Evolutionary conservation across 1,284 basidiomycete genomes (phyloP).

Genomic region (Pholiota adiposa): DNA sequence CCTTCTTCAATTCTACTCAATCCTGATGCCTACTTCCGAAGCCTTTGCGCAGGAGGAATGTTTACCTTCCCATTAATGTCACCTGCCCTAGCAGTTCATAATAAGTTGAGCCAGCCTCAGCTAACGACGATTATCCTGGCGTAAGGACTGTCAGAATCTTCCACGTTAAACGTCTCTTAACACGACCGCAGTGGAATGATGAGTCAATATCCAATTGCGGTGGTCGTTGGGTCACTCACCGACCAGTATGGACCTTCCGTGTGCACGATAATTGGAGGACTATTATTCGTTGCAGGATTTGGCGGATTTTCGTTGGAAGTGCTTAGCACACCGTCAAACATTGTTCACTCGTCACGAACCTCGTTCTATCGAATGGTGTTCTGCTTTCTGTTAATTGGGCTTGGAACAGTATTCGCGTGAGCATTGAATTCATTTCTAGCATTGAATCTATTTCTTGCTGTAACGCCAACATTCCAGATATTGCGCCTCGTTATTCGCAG

Average conservation of each 20-base stretch:
- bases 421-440: constrained; percentile 30
- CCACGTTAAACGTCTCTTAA: neutral
- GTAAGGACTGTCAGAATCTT: constrained; percentile 21
- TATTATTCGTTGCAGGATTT: constrained; percentile 63
- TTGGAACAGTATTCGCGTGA: constrained; percentile 74
- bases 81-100: constrained; percentile 56
- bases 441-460: neutral
- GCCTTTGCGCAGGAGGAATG: constrained; percentile 72
- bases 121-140: constrained; percentile 70
- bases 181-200: constrained; percentile 32
- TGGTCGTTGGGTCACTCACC: constrained; percentile 37
- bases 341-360: constrained; percentile 41
- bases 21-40: constrained; percentile 35
- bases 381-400: constrained; percentile 64
- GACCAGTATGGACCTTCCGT: constrained; percentile 63
- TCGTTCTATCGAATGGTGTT: constrained; percentile 58
- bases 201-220: constrained; percentile 37
- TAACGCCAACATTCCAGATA: constrained; percentile 52
- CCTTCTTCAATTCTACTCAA: constrained; percentile 1
- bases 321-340: constrained; percentile 41
- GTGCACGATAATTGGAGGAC: constrained; percentile 65
- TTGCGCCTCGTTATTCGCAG: constrained; percentile 76
- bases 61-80: constrained; percentile 79
- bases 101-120: constrained; percentile 74
- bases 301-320: constrained; percentile 64